Percentiles rank a stretch among this genome's conserved stretches.
Conservation (phyloP, 768 basidiomycete genomes). For the Lyophyllum decastes region DNA sequence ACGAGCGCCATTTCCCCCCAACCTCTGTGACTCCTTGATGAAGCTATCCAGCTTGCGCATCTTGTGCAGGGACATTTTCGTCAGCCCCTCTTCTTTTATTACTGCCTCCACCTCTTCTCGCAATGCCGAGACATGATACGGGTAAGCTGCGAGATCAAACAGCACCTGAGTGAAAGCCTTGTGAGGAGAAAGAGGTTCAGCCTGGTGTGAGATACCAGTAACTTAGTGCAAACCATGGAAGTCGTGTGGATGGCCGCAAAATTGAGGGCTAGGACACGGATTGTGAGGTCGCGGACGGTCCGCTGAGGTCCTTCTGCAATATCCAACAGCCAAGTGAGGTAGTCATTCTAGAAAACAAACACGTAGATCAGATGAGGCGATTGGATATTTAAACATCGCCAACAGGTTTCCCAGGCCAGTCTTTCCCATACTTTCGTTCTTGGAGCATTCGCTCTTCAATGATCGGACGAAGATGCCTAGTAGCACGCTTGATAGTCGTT, state of each 20-base stretch:
- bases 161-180: constrained; percentile 39
- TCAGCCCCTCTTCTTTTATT: constrained; percentile 37
- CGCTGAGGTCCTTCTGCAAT: constrained; percentile 31
- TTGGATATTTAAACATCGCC: background rate
- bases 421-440: constrained; percentile 26
- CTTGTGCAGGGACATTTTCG: constrained; percentile 33
- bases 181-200: background rate
- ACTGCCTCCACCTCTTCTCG: constrained; percentile 44
- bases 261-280: constrained; percentile 19
- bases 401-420: constrained; percentile 36
- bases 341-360: constrained; percentile 37
- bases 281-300: constrained; percentile 21
- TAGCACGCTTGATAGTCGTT: constrained; percentile 22
- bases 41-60: constrained; percentile 49
- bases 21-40: constrained; percentile 38
- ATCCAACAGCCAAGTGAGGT: constrained; percentile 48
- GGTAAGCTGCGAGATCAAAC: constrained; percentile 35
- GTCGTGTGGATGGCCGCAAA: constrained; percentile 43
- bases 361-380: background rate
- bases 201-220: background rate
- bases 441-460: constrained; percentile 33
- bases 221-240: constrained; percentile 27
- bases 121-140: constrained; percentile 32
- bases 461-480: constrained; percentile 28
- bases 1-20: constrained; percentile 28